A percentile compares a stretch with the other conserved stretches of the same genome.
Conservation (phyloP, 257 asterid genomes). For the Eucommia ulmoides region DNA sequence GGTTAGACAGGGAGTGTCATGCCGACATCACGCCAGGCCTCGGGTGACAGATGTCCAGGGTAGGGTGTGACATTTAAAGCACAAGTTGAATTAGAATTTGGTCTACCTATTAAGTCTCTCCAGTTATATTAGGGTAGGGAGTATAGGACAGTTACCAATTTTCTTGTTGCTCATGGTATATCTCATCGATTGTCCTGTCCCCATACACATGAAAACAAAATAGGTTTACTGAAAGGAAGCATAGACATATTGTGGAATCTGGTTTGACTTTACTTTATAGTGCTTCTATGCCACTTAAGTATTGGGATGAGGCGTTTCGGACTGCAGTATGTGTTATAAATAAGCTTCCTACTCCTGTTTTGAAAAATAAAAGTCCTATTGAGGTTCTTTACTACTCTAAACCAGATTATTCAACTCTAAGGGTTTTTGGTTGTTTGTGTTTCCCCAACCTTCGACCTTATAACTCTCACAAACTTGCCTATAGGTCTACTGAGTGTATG, state of each 20-base stretch:
- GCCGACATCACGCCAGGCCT: too few relatives aligned
- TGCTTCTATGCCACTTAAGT: neutral
- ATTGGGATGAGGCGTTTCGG: neutral
- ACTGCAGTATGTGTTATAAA: neutral
- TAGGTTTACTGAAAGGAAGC: neutral
- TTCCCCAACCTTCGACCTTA: neutral
- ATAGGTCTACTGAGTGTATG: neutral
- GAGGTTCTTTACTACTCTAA: neutral
- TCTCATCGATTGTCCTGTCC: neutral
- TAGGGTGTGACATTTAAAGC: too few relatives aligned
- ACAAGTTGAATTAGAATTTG: neutral
- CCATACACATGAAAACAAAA: neutral
- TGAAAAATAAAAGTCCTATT: neutral
- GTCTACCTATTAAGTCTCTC: neutral
- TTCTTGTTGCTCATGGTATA: neutral
- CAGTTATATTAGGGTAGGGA: neutral
- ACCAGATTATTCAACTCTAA: neutral
- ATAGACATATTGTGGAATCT: neutral
- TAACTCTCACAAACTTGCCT: neutral
- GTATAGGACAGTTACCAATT: neutral
- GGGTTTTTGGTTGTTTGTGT: neutral
- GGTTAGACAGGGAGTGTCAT: too few relatives aligned
- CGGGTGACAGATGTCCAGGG: too few relatives aligned
- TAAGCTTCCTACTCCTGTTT: neutral
- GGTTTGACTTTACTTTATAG: neutral